These are phyloP conservation scores for Ottelia alismoides DNA, from an alignment of 106 monocot genomes.

Conservation along the genomic window DNA sequence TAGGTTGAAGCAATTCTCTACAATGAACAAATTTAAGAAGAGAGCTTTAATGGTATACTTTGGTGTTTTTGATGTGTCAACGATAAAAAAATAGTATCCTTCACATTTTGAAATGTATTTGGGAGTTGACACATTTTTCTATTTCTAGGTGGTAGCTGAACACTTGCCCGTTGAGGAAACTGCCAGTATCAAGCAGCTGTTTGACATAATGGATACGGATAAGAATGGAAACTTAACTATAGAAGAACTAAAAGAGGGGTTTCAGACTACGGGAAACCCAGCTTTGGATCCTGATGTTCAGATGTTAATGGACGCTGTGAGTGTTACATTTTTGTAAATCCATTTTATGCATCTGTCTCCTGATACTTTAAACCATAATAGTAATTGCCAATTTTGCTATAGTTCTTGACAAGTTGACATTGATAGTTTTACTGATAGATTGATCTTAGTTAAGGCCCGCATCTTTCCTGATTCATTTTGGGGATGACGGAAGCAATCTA, in stretches of 20 bases:
- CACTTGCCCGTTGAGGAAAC: constrained; percentile 56
- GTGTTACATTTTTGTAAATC: constrained; percentile 12
- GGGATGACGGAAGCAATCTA: too few species aligned
- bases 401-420: too few species aligned
- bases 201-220: constrained; percentile 75
- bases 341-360: too few species aligned
- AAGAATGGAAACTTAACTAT: constrained; percentile 70
- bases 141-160: constrained; percentile 56
- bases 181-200: constrained; percentile 53
- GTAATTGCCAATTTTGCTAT: too few species aligned
- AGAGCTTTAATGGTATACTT: constrained; percentile 63
- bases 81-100: neutral
- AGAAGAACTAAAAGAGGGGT: constrained; percentile 68
- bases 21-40: constrained; percentile 93
- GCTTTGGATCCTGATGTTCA: constrained; percentile 50
- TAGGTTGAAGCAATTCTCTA: constrained; percentile 66
- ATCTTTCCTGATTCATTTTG: too few species aligned
- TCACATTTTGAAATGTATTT: neutral
- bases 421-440: too few species aligned
- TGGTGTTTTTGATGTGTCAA: neutral
- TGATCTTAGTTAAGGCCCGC: too few species aligned
- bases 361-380: too few species aligned
- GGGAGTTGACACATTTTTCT: too few species aligned
- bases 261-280: constrained; percentile 33
- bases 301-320: constrained; percentile 81